Evolutionary conservation across 192 early-diverging fungal genomes (phyloP).

Genomic region (Thoreauomyces humboldtii): DNA sequence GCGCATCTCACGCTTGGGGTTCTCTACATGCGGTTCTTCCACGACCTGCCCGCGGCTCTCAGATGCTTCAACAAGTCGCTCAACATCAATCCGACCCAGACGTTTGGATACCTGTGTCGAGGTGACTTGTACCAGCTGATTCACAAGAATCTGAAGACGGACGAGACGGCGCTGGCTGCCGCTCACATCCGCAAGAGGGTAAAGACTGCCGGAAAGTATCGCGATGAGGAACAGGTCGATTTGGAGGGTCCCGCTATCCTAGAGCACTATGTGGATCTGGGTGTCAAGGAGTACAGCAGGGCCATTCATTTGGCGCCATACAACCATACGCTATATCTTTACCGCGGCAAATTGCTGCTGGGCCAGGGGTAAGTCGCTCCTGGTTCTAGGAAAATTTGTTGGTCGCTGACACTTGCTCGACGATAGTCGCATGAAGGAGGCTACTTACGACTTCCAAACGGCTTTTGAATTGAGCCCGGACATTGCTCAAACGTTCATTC

Average conservation of each 20-base stretch:
- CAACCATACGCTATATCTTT: constrained; percentile 50
- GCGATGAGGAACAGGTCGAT: background rate
- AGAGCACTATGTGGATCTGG: constrained; percentile 34
- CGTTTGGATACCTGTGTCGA: constrained; percentile 42
- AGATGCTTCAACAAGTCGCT: constrained; percentile 47
- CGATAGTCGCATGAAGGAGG: constrained; percentile 40
- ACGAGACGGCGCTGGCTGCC: background rate
- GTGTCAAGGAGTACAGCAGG: constrained; percentile 48
- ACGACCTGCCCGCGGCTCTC: constrained; percentile 41
- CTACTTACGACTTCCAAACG: constrained; percentile 53
- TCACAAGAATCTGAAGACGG: background rate
- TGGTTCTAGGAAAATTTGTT: background rate
- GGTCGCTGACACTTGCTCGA: background rate
- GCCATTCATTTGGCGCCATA: constrained; percentile 51
- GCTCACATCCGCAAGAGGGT: background rate
- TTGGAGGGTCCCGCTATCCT: background rate
- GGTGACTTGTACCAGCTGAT: constrained; percentile 49
- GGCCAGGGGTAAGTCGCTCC: constrained; percentile 32
- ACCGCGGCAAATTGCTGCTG: constrained; percentile 49
- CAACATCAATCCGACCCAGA: constrained; percentile 39
- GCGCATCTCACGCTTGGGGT: constrained; percentile 49
- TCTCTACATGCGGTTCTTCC: constrained; percentile 45
- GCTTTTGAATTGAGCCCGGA: constrained; percentile 57
- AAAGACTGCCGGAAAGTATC: constrained; percentile 4
- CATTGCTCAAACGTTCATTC: constrained; percentile 57